A percentile compares a stretch with the other conserved stretches of the same genome.
These are phyloP conservation scores for Solanum chiquidenum DNA, from an alignment of 257 asterid species.

Conservation along the genomic window DNA sequence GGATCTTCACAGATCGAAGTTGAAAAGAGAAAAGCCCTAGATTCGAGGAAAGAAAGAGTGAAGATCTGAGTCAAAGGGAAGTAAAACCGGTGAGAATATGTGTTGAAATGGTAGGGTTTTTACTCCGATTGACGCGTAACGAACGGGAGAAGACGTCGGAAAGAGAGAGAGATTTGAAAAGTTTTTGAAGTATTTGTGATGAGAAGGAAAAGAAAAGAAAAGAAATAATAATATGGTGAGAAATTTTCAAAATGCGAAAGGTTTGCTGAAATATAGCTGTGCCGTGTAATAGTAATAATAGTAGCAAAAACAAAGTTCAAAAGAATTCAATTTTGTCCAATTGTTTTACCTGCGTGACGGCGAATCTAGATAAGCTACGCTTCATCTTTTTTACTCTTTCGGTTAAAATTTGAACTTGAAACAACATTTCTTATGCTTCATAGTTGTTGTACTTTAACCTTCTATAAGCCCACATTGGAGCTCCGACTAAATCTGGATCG, in stretches of 20 bases:
- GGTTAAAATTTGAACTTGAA: neutral
- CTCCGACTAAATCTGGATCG: too few species aligned
- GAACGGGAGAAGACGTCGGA: slow-evolving; percentile 13
- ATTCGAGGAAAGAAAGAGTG: slow-evolving; percentile 4
- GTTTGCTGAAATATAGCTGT: neutral
- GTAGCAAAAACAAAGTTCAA: neutral
- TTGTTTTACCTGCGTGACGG: neutral
- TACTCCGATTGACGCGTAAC: neutral
- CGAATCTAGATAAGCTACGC: neutral
- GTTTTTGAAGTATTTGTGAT: slow-evolving; percentile 20
- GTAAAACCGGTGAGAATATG: neutral
- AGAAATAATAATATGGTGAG: neutral
- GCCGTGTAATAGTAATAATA: neutral
- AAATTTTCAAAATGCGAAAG: neutral
- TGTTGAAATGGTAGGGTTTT: neutral
- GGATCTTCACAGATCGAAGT: slow-evolving; percentile 1
- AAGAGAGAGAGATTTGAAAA: slow-evolving; percentile 14
- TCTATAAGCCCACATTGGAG: neutral
- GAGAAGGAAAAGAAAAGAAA: neutral
- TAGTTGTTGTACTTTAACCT: neutral
- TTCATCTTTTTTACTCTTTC: neutral
- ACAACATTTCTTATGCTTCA: neutral
- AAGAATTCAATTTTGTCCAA: neutral
- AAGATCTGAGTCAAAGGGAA: slow-evolving; percentile 6
- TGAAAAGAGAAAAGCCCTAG: slow-evolving; percentile 6